Percentiles rank a stretch among this genome's conserved stretches.
phyloP scores from a whole-genome alignment of 2,329 filamentous ascomycete species.

The Keithomyces neogunnii region DNA sequence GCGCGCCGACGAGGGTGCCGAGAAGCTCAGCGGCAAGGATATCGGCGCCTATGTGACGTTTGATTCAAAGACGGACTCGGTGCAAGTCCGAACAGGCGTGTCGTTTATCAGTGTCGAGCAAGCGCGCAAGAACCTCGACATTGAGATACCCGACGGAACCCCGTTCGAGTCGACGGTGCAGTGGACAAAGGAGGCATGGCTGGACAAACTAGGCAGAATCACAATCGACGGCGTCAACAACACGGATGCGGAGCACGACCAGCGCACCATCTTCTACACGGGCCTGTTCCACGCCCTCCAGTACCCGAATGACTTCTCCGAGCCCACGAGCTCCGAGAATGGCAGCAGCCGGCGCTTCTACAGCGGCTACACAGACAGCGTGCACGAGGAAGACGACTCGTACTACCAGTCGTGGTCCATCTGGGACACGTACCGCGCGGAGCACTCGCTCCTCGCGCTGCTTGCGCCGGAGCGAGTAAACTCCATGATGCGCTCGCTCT shows the following conservation, averaged over 20 bases:
- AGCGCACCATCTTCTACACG: conserved; percentile 36
- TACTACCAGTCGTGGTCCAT: conserved; percentile 44
- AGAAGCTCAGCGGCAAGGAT: conserved; percentile 23
- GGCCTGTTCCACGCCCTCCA: conserved; percentile 37
- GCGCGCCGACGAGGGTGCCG: conserved; percentile 13
- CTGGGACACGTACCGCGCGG: conserved; percentile 40
- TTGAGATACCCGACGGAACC: conserved; percentile 28
- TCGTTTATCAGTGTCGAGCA: conserved; percentile 39
- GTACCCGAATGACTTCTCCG: conserved; percentile 39
- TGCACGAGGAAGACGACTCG: conserved; percentile 31
- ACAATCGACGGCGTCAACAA: conserved; percentile 32
- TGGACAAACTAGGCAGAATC: conserved; percentile 35
- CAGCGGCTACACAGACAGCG: conserved; percentile 36
- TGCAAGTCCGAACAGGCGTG: conserved; percentile 37
- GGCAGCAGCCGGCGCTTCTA: conserved; percentile 26
- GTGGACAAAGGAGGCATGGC: conserved; percentile 32
- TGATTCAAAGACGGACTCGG: conserved; percentile 13
- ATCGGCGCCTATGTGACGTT: conserved; percentile 34
- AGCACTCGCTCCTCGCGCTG: conserved; percentile 35
- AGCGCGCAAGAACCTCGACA: conserved; percentile 33
- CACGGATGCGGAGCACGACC: conserved; percentile 31
- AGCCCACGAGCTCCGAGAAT: conserved; percentile 22
- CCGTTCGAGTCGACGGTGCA: conserved; percentile 30
- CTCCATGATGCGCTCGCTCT: conserved; percentile 36
- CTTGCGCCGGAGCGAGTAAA: conserved; percentile 38